A percentile compares a stretch with the other conserved stretches of the same genome.
These are phyloP conservation scores for Exophiala sp. DNA, from an alignment of 2,329 filamentous ascomycete species.

Conservation along the genomic window DNA sequence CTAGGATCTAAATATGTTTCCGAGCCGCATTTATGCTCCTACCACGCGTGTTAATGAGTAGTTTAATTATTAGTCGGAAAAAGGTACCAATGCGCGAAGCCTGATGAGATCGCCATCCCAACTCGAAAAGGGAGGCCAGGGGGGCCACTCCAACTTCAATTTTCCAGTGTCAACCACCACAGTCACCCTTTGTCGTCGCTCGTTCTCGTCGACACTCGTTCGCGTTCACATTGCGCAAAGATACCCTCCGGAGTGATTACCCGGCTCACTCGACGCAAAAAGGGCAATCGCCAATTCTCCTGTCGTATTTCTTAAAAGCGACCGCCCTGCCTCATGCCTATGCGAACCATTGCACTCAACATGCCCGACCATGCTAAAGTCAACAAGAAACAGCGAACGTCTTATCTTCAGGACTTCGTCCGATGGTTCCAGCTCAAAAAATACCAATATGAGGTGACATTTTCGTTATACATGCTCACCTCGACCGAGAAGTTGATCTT, in stretches of 20 bases:
- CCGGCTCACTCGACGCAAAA: neutral
- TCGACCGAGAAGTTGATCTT: slow-evolving; percentile 95
- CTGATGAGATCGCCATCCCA: too few relatives aligned
- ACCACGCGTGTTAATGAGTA: too few relatives aligned
- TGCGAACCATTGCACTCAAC: slow-evolving; percentile 9
- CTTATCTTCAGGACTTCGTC: slow-evolving; percentile 54
- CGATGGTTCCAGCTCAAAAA: slow-evolving; percentile 91
- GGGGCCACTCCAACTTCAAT: too few relatives aligned
- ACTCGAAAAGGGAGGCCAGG: too few relatives aligned
- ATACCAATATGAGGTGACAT: slow-evolving; percentile 98
- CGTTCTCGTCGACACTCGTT: neutral
- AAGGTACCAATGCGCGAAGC: too few relatives aligned
- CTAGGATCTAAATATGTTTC: too few relatives aligned
- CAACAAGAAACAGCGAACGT: slow-evolving; percentile 12
- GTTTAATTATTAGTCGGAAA: too few relatives aligned
- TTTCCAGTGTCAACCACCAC: too few relatives aligned
- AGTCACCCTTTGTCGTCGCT: neutral
- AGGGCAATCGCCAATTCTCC: neutral
- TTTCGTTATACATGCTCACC: slow-evolving; percentile 95
- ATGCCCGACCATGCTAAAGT: slow-evolving; percentile 23
- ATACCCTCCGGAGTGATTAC: neutral
- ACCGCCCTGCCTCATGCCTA: slow-evolving; percentile 2
- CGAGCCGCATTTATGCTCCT: too few relatives aligned
- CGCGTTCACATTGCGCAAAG: neutral
- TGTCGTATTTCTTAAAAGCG: neutral